Evolutionary conservation across 192 early-diverging fungal species (phyloP).

Genomic region (Rhizophagus sp.): DNA sequence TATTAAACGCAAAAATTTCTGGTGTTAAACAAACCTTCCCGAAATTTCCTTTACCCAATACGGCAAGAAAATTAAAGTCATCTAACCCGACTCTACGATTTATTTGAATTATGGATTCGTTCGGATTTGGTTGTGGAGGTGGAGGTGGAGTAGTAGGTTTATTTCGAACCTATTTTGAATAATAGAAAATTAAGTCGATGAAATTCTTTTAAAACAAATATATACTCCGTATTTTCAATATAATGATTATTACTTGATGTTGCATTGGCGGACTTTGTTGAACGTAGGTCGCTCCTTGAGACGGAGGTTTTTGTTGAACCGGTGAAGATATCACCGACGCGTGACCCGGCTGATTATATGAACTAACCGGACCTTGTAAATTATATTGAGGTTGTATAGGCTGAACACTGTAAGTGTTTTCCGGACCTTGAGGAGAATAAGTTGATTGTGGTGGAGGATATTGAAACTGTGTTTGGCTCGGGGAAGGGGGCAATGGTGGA

Average conservation of each 20-base stretch:
- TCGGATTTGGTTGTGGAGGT: not conserved
- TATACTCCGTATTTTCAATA: too few species aligned
- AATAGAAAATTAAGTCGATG: not conserved
- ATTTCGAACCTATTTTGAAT: slow-evolving; percentile 15
- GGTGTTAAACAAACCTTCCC: slow-evolving; percentile 71
- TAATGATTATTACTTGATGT: too few species aligned
- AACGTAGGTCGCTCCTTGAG: not conserved
- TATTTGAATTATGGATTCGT: slow-evolving; percentile 10
- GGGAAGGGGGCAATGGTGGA: slow-evolving; percentile 25
- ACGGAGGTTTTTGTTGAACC: not conserved
- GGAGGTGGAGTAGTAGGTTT: slow-evolving; percentile 28
- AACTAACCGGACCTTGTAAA: not conserved
- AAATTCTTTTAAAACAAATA: too few species aligned
- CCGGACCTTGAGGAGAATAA: not conserved
- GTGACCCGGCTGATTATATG: not conserved
- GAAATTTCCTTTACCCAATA: slow-evolving; percentile 98
- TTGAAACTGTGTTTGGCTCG: slow-evolving; percentile 28
- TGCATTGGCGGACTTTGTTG: not conserved
- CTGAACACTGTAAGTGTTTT: not conserved
- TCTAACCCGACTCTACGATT: slow-evolving; percentile 76
- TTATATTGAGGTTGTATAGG: not conserved
- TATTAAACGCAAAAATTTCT: slow-evolving; percentile 6
- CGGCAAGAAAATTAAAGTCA: slow-evolving; percentile 93
- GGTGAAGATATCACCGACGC: slow-evolving; percentile 11
- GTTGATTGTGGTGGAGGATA: slow-evolving; percentile 33